phyloP scores from a whole-genome alignment of 768 basidiomycete genomes.

The Hericium coralloides region DNA sequence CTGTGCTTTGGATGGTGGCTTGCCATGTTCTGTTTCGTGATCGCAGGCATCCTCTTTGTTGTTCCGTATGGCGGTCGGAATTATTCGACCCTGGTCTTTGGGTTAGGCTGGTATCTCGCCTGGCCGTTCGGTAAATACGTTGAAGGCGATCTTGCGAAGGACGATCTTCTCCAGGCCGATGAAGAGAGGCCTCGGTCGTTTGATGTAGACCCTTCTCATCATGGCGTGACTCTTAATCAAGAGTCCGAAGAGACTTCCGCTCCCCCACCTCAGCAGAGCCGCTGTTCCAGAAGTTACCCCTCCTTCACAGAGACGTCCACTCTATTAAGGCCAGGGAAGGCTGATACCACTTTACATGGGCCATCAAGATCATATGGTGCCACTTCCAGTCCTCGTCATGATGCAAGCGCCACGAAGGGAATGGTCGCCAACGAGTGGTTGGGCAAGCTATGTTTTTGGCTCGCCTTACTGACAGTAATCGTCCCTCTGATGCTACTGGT shows the following conservation, averaged over 20 bases:
- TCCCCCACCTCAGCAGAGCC: not conserved
- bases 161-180: constrained; percentile 10
- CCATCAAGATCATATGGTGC: constrained; percentile 64
- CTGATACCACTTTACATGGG: constrained; percentile 19
- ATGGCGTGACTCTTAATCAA: too few species aligned
- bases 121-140: constrained; percentile 99
- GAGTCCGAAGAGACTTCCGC: not conserved
- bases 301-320: not conserved
- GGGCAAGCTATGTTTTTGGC: constrained; percentile 78
- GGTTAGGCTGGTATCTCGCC: constrained; percentile 90
- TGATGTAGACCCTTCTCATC: not conserved
- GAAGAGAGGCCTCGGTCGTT: not conserved
- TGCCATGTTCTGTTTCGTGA: constrained; percentile 53
- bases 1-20: constrained; percentile 93
- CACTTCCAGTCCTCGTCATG: constrained; percentile 26
- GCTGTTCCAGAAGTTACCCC: not conserved
- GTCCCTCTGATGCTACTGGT: constrained; percentile 85
- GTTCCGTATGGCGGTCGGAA: constrained; percentile 75
- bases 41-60: constrained; percentile 61
- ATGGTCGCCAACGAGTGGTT: constrained; percentile 37
- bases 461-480: constrained; percentile 64
- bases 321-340: not conserved
- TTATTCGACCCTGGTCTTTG: constrained; percentile 82
- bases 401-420: constrained; percentile 7
- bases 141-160: constrained; percentile 57